Evolutionary conservation across 169 alveolate genomes (phyloP), one percentile per base, ranked within the genome.

Genomic region (Plasmodium reichenowi): DNA sequence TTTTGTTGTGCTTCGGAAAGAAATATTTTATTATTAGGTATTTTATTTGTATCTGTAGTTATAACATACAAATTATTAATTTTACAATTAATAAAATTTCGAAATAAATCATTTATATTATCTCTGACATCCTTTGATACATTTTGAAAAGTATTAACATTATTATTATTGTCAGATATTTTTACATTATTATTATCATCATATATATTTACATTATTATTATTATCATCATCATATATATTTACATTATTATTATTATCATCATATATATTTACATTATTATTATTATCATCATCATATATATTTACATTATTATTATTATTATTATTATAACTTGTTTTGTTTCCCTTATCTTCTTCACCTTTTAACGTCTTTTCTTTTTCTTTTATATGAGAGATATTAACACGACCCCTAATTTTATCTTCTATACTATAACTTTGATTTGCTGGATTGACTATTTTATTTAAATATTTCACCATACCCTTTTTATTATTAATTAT

Each of bases 51-150:
- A 2, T 78, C 89, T 13, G 78, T 76, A 32, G 54, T 54, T 26
- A 78, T 78, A 50, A 78, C 78, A 78, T 78, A 78, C 15, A 78
- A 48, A 43, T 78, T 78, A 5, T 78, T 78, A 63, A 78, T 78
- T 45, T 64, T 64, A 47, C 89, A 78, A 20, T 78, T 78, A 1
- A 78, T 48, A 66, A 78, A 78, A 26, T 78, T 67, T 2, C 89
- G 60, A 45, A 78, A 78, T 43, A 78, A 47, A 59, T 78, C 89
- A 8, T 64, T 78, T 66, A 78, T 47, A 20, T 66, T 64, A 22
- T 78, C 89, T n/a, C 76, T 26, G 6, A 67, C 47, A 9, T 78
- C 78, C 7, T 66, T 78, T 6, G 89, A 78, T n/a, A 78, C 62
- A 20, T 56, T 22, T 29, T 67, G 72, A 45, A 78, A 78, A 3